phyloP scores from a whole-genome alignment of 2,329 filamentous ascomycete genomes.

The Exophiala calicioides region DNA sequence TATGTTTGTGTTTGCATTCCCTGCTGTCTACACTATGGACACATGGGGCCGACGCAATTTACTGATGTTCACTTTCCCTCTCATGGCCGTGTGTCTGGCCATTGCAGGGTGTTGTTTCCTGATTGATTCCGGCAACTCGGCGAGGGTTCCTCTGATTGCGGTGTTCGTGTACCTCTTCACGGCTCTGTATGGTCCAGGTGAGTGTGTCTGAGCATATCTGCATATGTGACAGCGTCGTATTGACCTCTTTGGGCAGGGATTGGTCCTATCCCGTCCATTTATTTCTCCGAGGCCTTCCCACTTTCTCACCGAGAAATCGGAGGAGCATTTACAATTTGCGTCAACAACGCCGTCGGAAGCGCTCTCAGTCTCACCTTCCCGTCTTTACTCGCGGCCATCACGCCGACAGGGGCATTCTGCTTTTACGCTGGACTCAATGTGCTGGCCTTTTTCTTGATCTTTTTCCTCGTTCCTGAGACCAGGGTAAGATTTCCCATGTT shows the following conservation, averaged over 20 bases:
- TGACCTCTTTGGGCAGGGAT: no score
- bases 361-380: constrained; percentile 47
- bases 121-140: constrained; percentile 44
- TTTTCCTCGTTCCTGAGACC: constrained; percentile 41
- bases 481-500: constrained; percentile 20
- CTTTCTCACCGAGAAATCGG: constrained; percentile 49
- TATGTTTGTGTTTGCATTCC: constrained; percentile 65
- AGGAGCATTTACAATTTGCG: constrained; percentile 40
- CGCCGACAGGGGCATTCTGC: constrained; percentile 53
- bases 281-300: constrained; percentile 49
- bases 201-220: constrained; percentile 52
- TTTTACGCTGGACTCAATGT: constrained; percentile 56
- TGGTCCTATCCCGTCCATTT: constrained; percentile 50
- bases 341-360: constrained; percentile 38
- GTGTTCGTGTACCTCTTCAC: constrained; percentile 46
- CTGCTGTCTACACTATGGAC: constrained; percentile 61
- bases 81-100: constrained; percentile 58
- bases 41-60: constrained; percentile 66
- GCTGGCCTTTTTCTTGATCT: constrained; percentile 49
- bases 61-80: constrained; percentile 63
- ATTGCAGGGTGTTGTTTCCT: constrained; percentile 56
- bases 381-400: constrained; percentile 44
- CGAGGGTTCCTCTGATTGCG: constrained; percentile 43
- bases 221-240: no score
- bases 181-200: constrained; percentile 53